phyloP scores from a whole-genome alignment of 257 asterid genomes.

The Voacanga thouarsii region DNA sequence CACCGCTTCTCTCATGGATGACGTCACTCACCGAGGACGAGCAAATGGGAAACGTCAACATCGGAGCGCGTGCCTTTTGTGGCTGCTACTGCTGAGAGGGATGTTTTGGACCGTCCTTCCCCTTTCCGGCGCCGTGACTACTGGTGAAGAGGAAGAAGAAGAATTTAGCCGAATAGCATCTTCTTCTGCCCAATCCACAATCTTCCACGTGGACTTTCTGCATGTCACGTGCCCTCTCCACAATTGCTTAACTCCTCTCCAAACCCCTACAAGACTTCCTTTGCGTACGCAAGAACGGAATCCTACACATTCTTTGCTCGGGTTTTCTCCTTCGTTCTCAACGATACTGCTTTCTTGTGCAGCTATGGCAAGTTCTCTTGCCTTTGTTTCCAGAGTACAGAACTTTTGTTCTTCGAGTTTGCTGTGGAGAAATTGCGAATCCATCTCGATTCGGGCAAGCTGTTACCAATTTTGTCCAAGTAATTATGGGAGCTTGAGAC shows the following conservation, averaged over 20 bases:
- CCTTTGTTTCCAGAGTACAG: not conserved
- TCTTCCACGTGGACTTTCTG: conserved; percentile 3
- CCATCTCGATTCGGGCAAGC: not conserved
- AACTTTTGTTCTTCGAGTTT: not conserved
- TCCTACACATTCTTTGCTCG: not conserved
- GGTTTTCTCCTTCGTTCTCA: not conserved
- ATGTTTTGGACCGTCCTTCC: not conserved
- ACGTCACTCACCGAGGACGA: conserved; percentile 1
- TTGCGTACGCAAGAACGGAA: not conserved
- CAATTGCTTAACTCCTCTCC: not conserved
- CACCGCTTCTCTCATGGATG: conserved; percentile 2
- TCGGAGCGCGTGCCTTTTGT: conserved; percentile 7
- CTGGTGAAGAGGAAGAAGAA: not conserved
- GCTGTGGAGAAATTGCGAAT: not conserved
- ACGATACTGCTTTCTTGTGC: not conserved
- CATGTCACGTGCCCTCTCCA: conserved; percentile 10
- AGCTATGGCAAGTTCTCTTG: conserved; percentile 11
- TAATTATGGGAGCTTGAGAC: not conserved
- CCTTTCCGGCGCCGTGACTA: not conserved
- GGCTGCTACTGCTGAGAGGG: not conserved
- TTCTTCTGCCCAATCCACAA: not conserved
- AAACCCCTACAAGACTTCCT: not conserved
- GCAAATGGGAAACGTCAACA: not conserved
- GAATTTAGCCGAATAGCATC: too few species aligned
- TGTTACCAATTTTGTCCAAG: not conserved